Base-by-base conservation (phyloP, 805 yeast genomes). In the Saccharomycopsis amapae region DNA sequence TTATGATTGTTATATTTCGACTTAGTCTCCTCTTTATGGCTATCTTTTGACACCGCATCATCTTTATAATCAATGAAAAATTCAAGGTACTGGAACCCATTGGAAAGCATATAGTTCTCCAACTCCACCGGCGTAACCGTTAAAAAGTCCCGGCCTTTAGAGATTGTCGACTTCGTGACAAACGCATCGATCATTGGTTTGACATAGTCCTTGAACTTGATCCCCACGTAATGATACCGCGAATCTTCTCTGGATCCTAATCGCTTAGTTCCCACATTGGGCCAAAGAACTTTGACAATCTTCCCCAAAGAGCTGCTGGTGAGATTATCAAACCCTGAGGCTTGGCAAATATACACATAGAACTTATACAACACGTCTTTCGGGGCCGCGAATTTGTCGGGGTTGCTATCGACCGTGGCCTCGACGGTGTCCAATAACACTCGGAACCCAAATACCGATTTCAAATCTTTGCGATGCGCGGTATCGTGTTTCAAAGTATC, bases 171-270 rank as follows among this genome's bases (percentile, higher is more conserved):
- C 30, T 12, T 26, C 30, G 10, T 35, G 7, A 9, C 7, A 35
- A 12, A 35, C 5, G 9, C n/a, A 19, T 35, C 26, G 12, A 35
- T 7, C 5, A 40, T 15, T 22, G 24, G 24, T n/a, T 24, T 17
- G 23, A 30, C n/a, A 15, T 13, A 4, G 6, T 36, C 13, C 18
- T 30, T 43, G 2, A 31, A 37, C 49, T 68, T 67, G 26, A 82
- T 68, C 2, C 95, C 95, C 62, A 90, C 83, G 58, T 85, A 87
- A 60, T 86, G 94, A 62, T 88, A 88, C 58, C 82, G 82, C 18
- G 90, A 79, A 57, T 81, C 83, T 2, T 89, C 89, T 41, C 95
- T 69, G 60, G 80, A 76, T 1, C 96, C 96, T 44, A 87, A 66
- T 44, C 96, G 71, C 52, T 94, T 72, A 0, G 93, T 83, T 25